Evolutionary conservation across 2,329 filamentous ascomycete genomes (phyloP).

Genomic region (Beauveria brongniartii): DNA sequence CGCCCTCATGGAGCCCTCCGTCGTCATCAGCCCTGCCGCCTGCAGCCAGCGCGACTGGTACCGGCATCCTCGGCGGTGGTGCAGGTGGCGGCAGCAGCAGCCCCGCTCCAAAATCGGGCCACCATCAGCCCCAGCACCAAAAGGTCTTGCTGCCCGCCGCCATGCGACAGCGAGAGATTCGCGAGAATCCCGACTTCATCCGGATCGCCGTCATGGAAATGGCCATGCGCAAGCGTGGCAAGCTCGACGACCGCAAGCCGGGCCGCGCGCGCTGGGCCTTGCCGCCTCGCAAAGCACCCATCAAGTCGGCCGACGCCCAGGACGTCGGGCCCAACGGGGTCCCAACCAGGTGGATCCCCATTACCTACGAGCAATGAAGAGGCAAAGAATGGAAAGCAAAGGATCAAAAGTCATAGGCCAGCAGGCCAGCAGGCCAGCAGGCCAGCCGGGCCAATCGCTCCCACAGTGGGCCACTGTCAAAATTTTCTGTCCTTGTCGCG

Average conservation of each 20-base stretch:
- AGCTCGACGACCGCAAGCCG: conserved; percentile 57
- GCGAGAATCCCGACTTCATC: conserved; percentile 64
- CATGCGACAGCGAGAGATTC: conserved; percentile 57
- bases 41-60: conserved; percentile 21
- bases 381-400: not conserved
- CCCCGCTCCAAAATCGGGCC: conserved; percentile 13
- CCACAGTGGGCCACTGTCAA: not conserved
- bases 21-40: conserved; percentile 10
- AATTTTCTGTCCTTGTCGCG: not conserved
- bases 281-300: conserved; percentile 51
- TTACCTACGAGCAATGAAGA: conserved; percentile 3
- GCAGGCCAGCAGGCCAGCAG: not conserved
- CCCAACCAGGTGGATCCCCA: conserved; percentile 49
- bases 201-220: conserved; percentile 65
- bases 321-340: conserved; percentile 50
- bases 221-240: conserved; percentile 60
- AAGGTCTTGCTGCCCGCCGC: conserved; percentile 26
- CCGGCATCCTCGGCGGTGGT: not conserved
- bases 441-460: not conserved
- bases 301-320: conserved; percentile 35
- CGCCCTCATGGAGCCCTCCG: conserved; percentile 24
- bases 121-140: conserved; percentile 12
- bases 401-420: not conserved
- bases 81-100: not conserved
- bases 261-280: conserved; percentile 60